Evolutionary conservation across 768 basidiomycete genomes (phyloP).

Genomic region (Rhodotorula toruloides): DNA sequence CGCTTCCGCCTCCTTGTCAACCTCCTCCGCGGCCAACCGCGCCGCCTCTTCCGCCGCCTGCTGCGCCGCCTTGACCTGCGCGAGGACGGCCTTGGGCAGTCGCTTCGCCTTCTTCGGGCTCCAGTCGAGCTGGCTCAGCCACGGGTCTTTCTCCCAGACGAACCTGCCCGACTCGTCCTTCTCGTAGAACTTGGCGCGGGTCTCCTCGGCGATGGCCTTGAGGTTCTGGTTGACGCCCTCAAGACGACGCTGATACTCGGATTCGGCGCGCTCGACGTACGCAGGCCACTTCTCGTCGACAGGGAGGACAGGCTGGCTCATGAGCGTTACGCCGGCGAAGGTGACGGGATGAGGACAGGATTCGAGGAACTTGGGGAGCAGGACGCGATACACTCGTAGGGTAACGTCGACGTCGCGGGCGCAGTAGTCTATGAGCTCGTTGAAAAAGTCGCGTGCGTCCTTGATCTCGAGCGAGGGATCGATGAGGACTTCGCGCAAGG

Average conservation of each 20-base stretch:
- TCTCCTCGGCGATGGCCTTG: conserved; percentile 62
- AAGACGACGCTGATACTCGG: conserved; percentile 65
- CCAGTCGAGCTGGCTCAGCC: conserved; percentile 84
- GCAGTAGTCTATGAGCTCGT: conserved; percentile 63
- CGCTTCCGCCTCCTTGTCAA: background rate
- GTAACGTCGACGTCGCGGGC: conserved; percentile 78
- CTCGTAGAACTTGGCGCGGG: conserved; percentile 51
- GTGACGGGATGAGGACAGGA: conserved; percentile 88
- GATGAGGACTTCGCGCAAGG: conserved; percentile 70
- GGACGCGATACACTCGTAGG: conserved; percentile 67
- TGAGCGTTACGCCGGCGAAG: conserved; percentile 80
- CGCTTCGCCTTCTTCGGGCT: conserved; percentile 60
- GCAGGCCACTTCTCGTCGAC: conserved; percentile 84
- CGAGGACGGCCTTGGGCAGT: conserved; percentile 17
- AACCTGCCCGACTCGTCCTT: conserved; percentile 45
- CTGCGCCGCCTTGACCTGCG: background rate
- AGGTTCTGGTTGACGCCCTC: conserved; percentile 60
- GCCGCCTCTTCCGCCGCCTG: background rate
- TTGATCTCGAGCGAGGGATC: conserved; percentile 42
- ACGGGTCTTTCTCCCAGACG: conserved; percentile 59
- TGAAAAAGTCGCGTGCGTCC: conserved; percentile 54
- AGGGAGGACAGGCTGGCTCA: conserved; percentile 86
- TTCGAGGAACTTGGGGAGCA: conserved; percentile 72
- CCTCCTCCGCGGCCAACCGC: background rate
- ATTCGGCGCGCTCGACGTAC: conserved; percentile 74